A percentile compares a stretch with the other conserved stretches of the same genome.
Conservation (phyloP, 768 basidiomycete species). For the Suillus clintonianus region DNA sequence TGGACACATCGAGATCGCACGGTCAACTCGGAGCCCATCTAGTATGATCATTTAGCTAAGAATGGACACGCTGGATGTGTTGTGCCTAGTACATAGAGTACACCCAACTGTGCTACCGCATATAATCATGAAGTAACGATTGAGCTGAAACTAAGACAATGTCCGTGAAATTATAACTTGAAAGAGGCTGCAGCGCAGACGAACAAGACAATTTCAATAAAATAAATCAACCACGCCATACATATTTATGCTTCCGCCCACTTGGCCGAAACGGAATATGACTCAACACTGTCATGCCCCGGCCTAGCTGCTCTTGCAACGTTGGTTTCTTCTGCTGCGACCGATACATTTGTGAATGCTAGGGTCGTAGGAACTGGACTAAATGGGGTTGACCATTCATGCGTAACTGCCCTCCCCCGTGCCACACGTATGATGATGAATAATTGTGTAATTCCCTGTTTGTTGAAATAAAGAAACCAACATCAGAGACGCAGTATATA, state of each 20-base stretch:
- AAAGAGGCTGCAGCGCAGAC: background rate
- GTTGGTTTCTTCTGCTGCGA: background rate
- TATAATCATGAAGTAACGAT: background rate
- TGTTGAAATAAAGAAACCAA: background rate
- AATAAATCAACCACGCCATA: background rate
- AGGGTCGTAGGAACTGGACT: background rate
- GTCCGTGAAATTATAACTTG: background rate
- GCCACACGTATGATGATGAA: background rate
- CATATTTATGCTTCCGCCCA: background rate
- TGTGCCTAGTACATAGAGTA: too few relatives aligned
- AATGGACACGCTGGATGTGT: too few relatives aligned
- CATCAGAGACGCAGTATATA: background rate
- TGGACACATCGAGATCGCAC: too few relatives aligned
- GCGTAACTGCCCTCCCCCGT: background rate
- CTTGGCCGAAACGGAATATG: background rate
- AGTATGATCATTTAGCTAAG: too few relatives aligned
- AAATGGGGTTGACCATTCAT: background rate
- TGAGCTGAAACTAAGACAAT: background rate
- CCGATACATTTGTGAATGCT: background rate
- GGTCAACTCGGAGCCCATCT: too few relatives aligned
- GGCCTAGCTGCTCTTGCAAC: background rate
- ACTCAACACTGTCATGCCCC: background rate
- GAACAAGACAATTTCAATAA: background rate
- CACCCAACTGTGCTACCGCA: background rate
- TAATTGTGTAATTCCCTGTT: background rate